Evolutionary conservation across 2,329 filamentous ascomycete genomes (phyloP).

Genomic region (Pseudocercospora ulei): DNA sequence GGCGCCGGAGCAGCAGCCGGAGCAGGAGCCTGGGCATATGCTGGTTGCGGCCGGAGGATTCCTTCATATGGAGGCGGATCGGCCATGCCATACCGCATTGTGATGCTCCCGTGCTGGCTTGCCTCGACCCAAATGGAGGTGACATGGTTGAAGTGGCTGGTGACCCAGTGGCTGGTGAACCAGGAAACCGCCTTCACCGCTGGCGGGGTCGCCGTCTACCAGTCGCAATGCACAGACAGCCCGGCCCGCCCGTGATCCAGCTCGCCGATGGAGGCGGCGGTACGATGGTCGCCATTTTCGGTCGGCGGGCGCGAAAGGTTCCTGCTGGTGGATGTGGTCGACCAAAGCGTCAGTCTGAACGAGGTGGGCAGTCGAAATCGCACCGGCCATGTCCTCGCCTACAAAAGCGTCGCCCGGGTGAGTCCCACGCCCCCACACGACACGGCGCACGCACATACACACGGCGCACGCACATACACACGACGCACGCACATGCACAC

Average conservation of each 20-base stretch:
- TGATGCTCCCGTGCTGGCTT: background rate
- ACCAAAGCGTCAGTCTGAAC: slow-evolving; percentile 51
- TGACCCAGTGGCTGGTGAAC: no score
- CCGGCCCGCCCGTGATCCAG: slow-evolving; percentile 4
- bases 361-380: slow-evolving; percentile 42
- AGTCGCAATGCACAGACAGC: no score
- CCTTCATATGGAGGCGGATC: slow-evolving; percentile 19
- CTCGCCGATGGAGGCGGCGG: slow-evolving; percentile 40
- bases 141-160: no score
- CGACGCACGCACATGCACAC: no score
- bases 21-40: slow-evolving; percentile 18
- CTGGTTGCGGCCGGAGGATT: slow-evolving; percentile 18
- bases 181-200: background rate
- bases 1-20: no score
- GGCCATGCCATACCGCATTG: slow-evolving; percentile 7
- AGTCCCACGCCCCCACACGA: no score
- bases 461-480: no score
- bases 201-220: background rate
- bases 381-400: slow-evolving; percentile 9
- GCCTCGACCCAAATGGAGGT: background rate
- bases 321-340: slow-evolving; percentile 52
- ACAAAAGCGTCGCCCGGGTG: slow-evolving; percentile 7
- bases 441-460: no score
- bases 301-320: slow-evolving; percentile 47
- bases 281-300: slow-evolving; percentile 55